phyloP scores from a whole-genome alignment of 805 yeast species.

The Priceomyces medius region DNA sequence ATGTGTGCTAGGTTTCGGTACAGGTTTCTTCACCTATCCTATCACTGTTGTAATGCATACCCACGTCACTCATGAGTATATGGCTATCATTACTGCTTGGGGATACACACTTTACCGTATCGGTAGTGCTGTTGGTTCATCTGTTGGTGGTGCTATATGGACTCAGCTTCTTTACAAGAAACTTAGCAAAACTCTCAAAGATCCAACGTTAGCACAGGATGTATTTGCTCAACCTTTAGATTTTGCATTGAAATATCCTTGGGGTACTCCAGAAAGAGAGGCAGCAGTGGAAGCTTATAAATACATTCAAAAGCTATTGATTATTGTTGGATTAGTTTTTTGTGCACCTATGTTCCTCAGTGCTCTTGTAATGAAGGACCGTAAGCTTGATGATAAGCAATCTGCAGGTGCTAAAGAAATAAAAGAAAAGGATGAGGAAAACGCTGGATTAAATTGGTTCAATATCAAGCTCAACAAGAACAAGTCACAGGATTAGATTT shows the following conservation, averaged over 20 bases:
- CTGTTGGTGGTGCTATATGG: slow-evolving; percentile 22
- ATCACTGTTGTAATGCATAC: slow-evolving; percentile 16
- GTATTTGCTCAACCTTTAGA: slow-evolving; percentile 55
- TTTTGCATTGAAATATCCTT: slow-evolving; percentile 44
- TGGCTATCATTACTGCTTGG: slow-evolving; percentile 17
- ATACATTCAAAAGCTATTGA: slow-evolving; percentile 53
- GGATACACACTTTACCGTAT: slow-evolving; percentile 15
- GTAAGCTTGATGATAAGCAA: slow-evolving; percentile 4
- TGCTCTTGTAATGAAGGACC: slow-evolving; percentile 5
- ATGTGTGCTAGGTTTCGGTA: slow-evolving; percentile 19
- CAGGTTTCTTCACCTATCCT: slow-evolving; percentile 19
- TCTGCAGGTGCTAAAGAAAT: neutral
- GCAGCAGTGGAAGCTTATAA: slow-evolving; percentile 57
- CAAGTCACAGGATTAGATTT: no score
- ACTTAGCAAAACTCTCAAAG: neutral
- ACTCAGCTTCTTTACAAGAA: slow-evolving; percentile 8
- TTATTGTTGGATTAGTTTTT: slow-evolving; percentile 42
- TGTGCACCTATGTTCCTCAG: slow-evolving; percentile 7
- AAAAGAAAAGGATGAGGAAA: neutral
- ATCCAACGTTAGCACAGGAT: slow-evolving; percentile 36
- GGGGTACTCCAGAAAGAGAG: slow-evolving; percentile 60
- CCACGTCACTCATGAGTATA: slow-evolving; percentile 17
- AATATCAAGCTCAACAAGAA: slow-evolving; percentile 1
- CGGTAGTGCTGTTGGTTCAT: slow-evolving; percentile 20
- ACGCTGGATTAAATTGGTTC: neutral